Conservation (phyloP, 225 moss, liverwort and hornwort genomes). For the Antitrichia curtipendula region DNA sequence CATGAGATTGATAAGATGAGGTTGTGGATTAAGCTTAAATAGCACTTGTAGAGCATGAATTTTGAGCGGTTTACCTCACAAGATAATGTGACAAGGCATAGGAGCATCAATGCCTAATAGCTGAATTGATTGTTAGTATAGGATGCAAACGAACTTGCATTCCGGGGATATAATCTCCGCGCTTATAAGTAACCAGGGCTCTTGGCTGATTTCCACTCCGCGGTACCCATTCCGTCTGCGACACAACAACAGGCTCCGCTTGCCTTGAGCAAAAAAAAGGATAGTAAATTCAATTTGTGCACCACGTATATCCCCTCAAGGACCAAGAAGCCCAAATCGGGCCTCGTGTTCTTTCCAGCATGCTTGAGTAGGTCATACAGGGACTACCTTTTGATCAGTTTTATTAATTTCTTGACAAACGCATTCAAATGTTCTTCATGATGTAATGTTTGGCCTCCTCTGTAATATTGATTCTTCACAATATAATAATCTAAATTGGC, state of each 20-base stretch:
- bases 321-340: not conserved
- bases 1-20: not conserved
- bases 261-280: not conserved
- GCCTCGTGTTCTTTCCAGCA: not conserved
- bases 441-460: not conserved
- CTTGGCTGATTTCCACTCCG: conserved; percentile 75
- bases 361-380: not conserved
- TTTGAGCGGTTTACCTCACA: not conserved
- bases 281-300: not conserved
- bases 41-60: not conserved
- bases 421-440: not conserved
- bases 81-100: not conserved
- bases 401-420: not conserved
- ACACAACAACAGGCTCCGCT: not conserved
- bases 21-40: not conserved
- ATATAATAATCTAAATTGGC: not conserved
- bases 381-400: not conserved
- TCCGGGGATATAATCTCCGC: conserved; percentile 75
- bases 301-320: not conserved
- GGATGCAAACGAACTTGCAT: conserved; percentile 30
- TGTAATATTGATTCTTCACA: not conserved
- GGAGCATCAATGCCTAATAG: not conserved
- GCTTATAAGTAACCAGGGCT: conserved; percentile 72
- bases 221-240: conserved; percentile 75
- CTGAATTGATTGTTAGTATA: not conserved